A percentile compares a stretch with the other conserved stretches of the same genome.
Conservation (phyloP, 495 filamentous ascomycete species). For the Daldinia concentrica region DNA sequence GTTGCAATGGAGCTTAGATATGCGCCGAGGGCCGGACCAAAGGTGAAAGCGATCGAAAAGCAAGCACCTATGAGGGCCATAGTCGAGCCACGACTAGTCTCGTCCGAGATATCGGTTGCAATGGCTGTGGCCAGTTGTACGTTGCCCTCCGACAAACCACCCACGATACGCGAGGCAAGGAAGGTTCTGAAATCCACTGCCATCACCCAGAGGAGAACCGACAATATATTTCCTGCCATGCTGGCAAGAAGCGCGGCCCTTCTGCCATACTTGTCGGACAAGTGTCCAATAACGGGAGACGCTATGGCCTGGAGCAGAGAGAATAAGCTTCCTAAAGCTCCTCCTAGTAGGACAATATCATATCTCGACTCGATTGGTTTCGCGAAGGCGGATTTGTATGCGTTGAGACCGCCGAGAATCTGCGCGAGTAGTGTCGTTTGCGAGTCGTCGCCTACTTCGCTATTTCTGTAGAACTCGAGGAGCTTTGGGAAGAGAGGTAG, state of each 20-base stretch:
- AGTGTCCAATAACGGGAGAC: slow-evolving; percentile 86
- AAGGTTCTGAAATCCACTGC: slow-evolving; percentile 96
- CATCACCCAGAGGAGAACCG: slow-evolving; percentile 91
- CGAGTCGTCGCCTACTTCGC: slow-evolving; percentile 65
- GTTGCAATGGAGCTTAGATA: slow-evolving; percentile 76
- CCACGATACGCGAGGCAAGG: slow-evolving; percentile 87
- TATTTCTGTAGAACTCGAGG: slow-evolving; percentile 90
- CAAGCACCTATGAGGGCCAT: slow-evolving; percentile 97
- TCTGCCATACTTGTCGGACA: slow-evolving; percentile 90
- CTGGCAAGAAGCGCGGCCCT: slow-evolving; percentile 87
- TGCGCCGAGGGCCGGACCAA: slow-evolving; percentile 90
- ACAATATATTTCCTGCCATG: slow-evolving; percentile 94
- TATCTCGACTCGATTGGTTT: slow-evolving; percentile 94
- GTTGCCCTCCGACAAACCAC: slow-evolving; percentile 94
- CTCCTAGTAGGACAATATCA: slow-evolving; percentile 95
- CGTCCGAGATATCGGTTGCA: slow-evolving; percentile 92
- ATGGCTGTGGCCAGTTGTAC: slow-evolving; percentile 97
- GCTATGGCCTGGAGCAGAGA: slow-evolving; percentile 93
- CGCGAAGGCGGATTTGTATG: slow-evolving; percentile 94
- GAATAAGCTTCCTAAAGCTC: slow-evolving; percentile 92
- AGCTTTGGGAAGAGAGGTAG: slow-evolving; percentile 94
- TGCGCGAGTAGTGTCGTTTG: slow-evolving; percentile 73
- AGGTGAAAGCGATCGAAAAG: slow-evolving; percentile 97
- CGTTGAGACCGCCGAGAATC: slow-evolving; percentile 84
- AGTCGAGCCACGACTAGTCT: slow-evolving; percentile 80